These are phyloP conservation scores for Drechslerella coelobrocha DNA, from an alignment of 2,329 filamentous ascomycete species.

Conservation along the genomic window DNA sequence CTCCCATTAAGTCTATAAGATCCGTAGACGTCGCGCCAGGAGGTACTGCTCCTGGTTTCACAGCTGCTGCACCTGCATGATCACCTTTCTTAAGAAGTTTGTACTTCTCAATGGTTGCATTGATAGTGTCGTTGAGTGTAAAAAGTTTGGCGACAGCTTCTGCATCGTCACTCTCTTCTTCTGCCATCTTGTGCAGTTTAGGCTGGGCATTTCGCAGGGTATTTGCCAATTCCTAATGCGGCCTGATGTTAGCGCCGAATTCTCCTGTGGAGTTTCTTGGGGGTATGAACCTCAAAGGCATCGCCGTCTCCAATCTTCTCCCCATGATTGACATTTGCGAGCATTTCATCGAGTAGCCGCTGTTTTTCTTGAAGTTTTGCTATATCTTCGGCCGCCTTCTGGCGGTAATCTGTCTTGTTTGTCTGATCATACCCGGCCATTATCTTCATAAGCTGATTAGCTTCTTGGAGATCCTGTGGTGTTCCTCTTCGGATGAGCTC, in stretches of 20 bases:
- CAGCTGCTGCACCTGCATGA: constrained; percentile 77
- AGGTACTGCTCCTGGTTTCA: constrained; percentile 74
- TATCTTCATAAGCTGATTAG: constrained; percentile 97
- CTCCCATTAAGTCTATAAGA: constrained; percentile 73
- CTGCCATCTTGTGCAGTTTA: constrained; percentile 99
- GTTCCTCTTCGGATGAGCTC: constrained; percentile 91
- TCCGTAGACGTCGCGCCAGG: constrained; percentile 65
- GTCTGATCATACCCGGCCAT: constrained; percentile 98
- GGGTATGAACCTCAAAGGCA: constrained; percentile 67
- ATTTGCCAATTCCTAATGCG: constrained; percentile 76
- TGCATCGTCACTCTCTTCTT: constrained; percentile 95
- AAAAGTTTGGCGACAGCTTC: constrained; percentile 94
- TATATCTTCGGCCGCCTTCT: constrained; percentile 95
- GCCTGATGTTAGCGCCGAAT: background rate
- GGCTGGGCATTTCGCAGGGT: constrained; percentile 91
- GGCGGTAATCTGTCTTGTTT: constrained; percentile 95
- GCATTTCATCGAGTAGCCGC: constrained; percentile 85
- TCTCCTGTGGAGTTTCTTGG: background rate
- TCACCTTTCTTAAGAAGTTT: constrained; percentile 96
- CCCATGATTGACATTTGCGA: constrained; percentile 81
- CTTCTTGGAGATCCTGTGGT: constrained; percentile 92
- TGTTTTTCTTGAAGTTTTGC: constrained; percentile 96
- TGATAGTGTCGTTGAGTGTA: constrained; percentile 98
- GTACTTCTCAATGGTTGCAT: constrained; percentile 93
- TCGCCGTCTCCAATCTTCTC: constrained; percentile 76